Evolutionary conservation across 129 eudicot genomes (phyloP), one percentile per base, ranked within the genome.

Genomic region (Pulicaria dysenterica): DNA sequence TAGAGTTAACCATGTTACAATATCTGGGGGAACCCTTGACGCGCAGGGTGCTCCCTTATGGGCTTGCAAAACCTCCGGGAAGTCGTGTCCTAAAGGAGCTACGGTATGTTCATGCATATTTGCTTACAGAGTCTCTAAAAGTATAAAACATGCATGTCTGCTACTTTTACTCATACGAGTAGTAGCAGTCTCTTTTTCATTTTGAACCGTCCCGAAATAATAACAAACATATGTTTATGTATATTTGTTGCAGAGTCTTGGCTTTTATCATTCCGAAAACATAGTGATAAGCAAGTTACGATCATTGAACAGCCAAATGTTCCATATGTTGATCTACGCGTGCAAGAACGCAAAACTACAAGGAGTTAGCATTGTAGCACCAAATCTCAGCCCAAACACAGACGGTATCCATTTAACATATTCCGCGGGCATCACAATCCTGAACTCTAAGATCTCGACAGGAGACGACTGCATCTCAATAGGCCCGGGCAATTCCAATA

Each of bases 391-490:
- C 64, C 89, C 85, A 0, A 87, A 87, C 64, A 87, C 93, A 3
- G 93, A 87, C 36, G 93, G 89, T 19, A 84, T 84, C 65, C 88
- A 86, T 36, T 79, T 87, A 6, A 42, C 65, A 61, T 51, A 51
- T 3, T 87, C 93, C 1, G 49, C 69, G 0, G 79, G 76, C 2
- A 78, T 87, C 63, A 76, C 73, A n/a, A 79, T 87, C 72, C 12
- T 79, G 73, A 63, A 61, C 58, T 74, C 89, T 14, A 72, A 58
- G 66, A 72, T 87, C 44, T 50, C 85, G 11, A 84, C 89, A 4
- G 89, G 92, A 0, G 89, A 87, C 19, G 92, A 87, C 36, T 87
- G 92, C 19, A 69, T 87, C 59, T 87, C 93, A 3, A 73, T 87
- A 10, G 93, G 89, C 47, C 89, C 93, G 0, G 89, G 93, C 6